phyloP scores from a whole-genome alignment of 257 asterid species.

The Solanum corneliomulleri region DNA sequence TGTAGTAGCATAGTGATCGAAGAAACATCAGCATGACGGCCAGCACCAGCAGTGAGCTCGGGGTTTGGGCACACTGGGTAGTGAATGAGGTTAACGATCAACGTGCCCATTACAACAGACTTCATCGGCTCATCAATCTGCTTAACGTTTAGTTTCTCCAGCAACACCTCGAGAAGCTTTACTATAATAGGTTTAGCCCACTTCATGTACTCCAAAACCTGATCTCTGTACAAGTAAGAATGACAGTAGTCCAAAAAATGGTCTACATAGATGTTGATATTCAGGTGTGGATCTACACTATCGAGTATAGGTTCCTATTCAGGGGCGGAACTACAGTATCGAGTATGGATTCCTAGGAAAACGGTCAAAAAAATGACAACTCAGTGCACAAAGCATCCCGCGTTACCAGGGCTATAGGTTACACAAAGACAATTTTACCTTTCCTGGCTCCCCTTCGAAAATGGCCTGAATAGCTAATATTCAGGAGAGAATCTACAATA shows the following conservation, averaged over 20 bases:
- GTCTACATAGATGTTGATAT: neutral
- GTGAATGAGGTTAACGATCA: conserved; percentile 17
- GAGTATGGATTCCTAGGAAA: neutral
- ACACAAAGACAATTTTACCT: neutral
- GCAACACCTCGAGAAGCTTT: conserved; percentile 23
- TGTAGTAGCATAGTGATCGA: conserved; percentile 44
- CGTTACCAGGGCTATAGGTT: neutral
- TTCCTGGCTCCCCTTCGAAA: neutral
- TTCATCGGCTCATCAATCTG: conserved; percentile 19
- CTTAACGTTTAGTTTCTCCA: conserved; percentile 29
- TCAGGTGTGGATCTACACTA: neutral
- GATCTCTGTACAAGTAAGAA: conserved; percentile 15
- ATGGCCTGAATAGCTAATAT: neutral
- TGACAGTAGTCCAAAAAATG: neutral
- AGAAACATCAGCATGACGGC: conserved; percentile 41
- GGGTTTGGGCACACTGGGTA: conserved; percentile 42
- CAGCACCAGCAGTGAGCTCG: conserved; percentile 37
- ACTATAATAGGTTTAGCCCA: conserved; percentile 23
- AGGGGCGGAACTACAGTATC: neutral
- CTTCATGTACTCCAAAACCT: conserved; percentile 35
- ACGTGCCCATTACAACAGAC: conserved; percentile 25
- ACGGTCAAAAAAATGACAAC: neutral
- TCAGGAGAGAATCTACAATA: neutral
- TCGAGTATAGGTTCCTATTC: neutral
- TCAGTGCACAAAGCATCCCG: neutral